Evolutionary conservation across 441 rosid genomes (phyloP), one percentile per base, ranked within the genome.

Genomic region (Mallotus japonicus): DNA sequence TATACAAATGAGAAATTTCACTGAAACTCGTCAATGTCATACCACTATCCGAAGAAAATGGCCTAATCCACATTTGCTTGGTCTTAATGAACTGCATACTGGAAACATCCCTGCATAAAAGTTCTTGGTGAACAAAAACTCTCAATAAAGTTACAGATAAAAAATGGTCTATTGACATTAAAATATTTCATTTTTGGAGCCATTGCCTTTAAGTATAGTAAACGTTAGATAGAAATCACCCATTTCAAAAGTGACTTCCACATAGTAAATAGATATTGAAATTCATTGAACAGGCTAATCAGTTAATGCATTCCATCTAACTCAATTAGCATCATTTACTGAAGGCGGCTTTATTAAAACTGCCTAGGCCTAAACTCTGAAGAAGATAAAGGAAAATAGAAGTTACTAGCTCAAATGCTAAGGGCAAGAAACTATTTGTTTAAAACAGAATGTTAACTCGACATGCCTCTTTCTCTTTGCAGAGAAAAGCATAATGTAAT

Each of bases 1-100:
- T 34, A 58, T 57, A 50, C 46, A 65, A 56, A 67, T 66, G 28
- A 73, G 72, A 54, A 37, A 61, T 61, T 60, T 65, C n/a, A 65
- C 13, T 12, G 32, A 32, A 65, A 54, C 19, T 22, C 57, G 28
- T 64, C 57, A 61, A 71, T 53, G 78, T 67, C 83, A 70, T 79
- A 90, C 96, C 95, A 79, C 82, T 81, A 62, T 89, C 92, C 28
- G 97, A 88, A 72, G 97, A 92, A 83, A 88, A 92, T 64, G 83
- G 76, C 75, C 89, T 80, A 79, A 69, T 80, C 87, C 88, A 88
- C 61, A 69, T 78, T 75, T 83, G 85, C 79, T 84, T 78, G 80
- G 84, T 40, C 65, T 80, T 62, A 65, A 71, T 78, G 47, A 71
- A 86, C 77, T 75, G 77, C 69, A 78, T 60, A 75, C 65, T 80